These are phyloP conservation scores for Triticum dicoccoides DNA, from an alignment of 176 grass and related monocot genomes.

Conservation along the genomic window DNA sequence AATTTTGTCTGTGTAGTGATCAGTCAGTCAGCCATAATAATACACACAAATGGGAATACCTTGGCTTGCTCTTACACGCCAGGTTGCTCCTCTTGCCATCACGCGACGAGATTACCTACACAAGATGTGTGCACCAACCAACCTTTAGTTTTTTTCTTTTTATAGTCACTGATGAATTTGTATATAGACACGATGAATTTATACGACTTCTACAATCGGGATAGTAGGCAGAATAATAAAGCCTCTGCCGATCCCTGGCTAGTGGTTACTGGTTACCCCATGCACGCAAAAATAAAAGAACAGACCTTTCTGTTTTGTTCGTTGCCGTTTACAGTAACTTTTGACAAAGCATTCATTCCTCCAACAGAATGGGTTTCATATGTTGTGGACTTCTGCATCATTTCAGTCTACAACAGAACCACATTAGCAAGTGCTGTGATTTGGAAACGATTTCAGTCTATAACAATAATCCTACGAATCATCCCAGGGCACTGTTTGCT, in stretches of 20 bases:
- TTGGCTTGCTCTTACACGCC: slow-evolving; percentile 40
- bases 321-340: background rate
- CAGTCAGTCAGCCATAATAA: background rate
- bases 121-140: background rate
- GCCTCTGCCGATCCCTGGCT: background rate
- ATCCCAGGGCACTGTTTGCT: background rate
- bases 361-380: background rate
- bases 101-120: background rate
- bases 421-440: background rate
- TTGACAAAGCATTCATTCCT: slow-evolving; percentile 7
- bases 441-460: background rate
- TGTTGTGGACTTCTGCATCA: slow-evolving; percentile 16
- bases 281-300: background rate
- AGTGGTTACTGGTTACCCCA: background rate
- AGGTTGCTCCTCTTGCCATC: slow-evolving; percentile 1
- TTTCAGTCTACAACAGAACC: slow-evolving; percentile 21
- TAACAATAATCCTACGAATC: background rate
- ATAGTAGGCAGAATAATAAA: background rate
- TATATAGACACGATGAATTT: background rate
- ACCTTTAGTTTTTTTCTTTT: background rate
- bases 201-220: background rate
- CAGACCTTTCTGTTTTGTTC: slow-evolving; percentile 37
- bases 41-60: slow-evolving; percentile 8
- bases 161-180: background rate
- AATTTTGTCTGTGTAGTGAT: background rate